Evolutionary conservation across 768 basidiomycete species (phyloP).

Genomic region (Panus rudis): DNA sequence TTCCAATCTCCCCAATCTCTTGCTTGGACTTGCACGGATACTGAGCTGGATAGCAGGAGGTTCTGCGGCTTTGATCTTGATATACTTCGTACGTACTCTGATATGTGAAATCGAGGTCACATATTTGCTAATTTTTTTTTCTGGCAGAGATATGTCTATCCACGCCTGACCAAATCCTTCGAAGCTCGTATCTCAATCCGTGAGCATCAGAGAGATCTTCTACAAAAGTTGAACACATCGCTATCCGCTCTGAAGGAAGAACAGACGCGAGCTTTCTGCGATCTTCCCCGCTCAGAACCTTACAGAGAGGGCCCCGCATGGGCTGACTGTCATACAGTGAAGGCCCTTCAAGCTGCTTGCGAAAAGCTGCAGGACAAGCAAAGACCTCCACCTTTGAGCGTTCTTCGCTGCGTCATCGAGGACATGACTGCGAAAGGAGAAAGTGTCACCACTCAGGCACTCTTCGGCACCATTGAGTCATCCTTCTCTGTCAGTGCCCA

Average conservation of each 20-base stretch:
- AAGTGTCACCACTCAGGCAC: slow-evolving; percentile 46
- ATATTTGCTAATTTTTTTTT: background rate
- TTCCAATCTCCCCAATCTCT: slow-evolving; percentile 58
- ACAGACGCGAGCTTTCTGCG: slow-evolving; percentile 48
- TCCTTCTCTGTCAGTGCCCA: slow-evolving; percentile 46
- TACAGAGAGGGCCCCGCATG: slow-evolving; percentile 42
- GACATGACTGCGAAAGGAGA: slow-evolving; percentile 35
- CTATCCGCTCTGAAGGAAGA: slow-evolving; percentile 46
- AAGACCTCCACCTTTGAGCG: slow-evolving; percentile 45
- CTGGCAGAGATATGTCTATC: slow-evolving; percentile 58
- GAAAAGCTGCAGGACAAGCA: slow-evolving; percentile 17
- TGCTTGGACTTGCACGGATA: slow-evolving; percentile 54
- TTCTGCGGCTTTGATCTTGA: slow-evolving; percentile 46
- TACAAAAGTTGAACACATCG: slow-evolving; percentile 48
- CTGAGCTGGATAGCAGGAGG: slow-evolving; percentile 63
- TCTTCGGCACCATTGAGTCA: slow-evolving; percentile 54
- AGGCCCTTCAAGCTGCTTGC: slow-evolving; percentile 27
- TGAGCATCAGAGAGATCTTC: slow-evolving; percentile 50
- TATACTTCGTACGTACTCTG: slow-evolving; percentile 54
- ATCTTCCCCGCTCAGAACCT: slow-evolving; percentile 48
- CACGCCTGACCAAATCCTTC: slow-evolving; percentile 51
- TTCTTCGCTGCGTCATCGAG: slow-evolving; percentile 57
- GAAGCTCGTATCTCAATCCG: slow-evolving; percentile 56
- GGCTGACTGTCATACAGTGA: slow-evolving; percentile 38
- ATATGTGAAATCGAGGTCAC: slow-evolving; percentile 6